Percentiles rank a stretch among this genome's conserved stretches.
Evolutionary conservation across 2,329 filamentous ascomycete genomes (phyloP).

Genomic region (Claviceps sorghi): DNA sequence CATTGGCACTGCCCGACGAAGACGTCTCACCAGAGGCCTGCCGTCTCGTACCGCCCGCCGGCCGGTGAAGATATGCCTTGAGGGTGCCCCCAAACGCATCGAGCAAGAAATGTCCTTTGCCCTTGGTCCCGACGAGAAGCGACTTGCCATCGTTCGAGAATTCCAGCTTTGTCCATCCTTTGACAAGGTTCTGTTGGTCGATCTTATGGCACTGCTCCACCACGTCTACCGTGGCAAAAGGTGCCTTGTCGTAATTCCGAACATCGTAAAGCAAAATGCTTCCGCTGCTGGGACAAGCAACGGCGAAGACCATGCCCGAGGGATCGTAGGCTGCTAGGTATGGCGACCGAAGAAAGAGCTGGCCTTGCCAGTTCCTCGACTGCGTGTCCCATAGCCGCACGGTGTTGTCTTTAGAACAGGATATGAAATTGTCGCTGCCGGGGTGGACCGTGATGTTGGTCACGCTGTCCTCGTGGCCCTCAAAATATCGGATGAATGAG

Average conservation of each 20-base stretch:
- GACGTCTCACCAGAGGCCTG: conserved; percentile 37
- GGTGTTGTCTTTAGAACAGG: conserved; percentile 79
- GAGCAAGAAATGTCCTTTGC: conserved; percentile 76
- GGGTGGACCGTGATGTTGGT: conserved; percentile 76
- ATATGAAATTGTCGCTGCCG: conserved; percentile 79
- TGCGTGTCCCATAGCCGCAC: conserved; percentile 81
- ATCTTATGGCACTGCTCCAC: conserved; percentile 36
- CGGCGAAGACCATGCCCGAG: conserved; percentile 78
- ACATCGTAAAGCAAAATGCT: conserved; percentile 81
- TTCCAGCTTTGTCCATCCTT: conserved; percentile 79
- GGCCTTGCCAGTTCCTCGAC: conserved; percentile 65
- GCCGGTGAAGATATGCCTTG: conserved; percentile 55
- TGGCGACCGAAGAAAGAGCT: conserved; percentile 65
- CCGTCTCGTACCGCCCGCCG: conserved; percentile 36
- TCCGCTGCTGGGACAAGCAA: conserved; percentile 68
- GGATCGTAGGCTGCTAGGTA: conserved; percentile 84
- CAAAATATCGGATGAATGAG: conserved; percentile 90
- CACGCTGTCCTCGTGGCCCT: conserved; percentile 73
- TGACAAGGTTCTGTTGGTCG: conserved; percentile 42
- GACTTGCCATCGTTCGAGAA: conserved; percentile 94
- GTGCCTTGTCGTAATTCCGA: conserved; percentile 83
- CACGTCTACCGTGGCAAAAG: conserved; percentile 77
- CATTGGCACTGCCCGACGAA: conserved; percentile 10
- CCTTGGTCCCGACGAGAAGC: conserved; percentile 70
- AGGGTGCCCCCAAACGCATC: conserved; percentile 79